A percentile compares a stretch with the other conserved stretches of the same genome.
These are phyloP conservation scores for Capsicum baccatum DNA, from an alignment of 257 asterid species.

Conservation along the genomic window DNA sequence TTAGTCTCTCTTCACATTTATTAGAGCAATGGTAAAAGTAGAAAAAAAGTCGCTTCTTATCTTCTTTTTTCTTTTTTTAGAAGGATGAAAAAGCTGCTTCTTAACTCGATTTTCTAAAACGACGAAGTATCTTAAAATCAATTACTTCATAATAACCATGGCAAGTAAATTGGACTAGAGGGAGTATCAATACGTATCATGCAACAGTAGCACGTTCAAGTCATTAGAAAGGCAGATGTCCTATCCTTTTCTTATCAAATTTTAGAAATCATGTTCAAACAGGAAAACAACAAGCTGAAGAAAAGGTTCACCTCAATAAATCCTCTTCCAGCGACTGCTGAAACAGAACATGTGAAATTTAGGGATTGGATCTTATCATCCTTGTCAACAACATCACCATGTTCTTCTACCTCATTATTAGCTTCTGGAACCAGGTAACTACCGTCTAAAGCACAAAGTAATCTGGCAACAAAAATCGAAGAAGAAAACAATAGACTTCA, in stretches of 20 bases:
- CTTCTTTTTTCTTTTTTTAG: no score
- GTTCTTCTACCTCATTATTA: constrained; percentile 34
- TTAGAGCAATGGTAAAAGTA: neutral
- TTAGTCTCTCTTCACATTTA: neutral
- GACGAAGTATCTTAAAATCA: neutral
- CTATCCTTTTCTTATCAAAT: neutral
- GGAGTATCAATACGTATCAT: neutral
- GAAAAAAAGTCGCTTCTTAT: neutral
- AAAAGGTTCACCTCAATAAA: constrained; percentile 63
- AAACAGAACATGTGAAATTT: constrained; percentile 53
- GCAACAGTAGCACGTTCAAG: neutral
- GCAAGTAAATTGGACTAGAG: neutral
- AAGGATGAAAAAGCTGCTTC: neutral
- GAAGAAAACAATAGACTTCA: constrained; percentile 9
- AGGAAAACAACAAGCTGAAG: constrained; percentile 11
- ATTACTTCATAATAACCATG: neutral
- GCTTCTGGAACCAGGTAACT: constrained; percentile 44
- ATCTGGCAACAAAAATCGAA: constrained; percentile 38
- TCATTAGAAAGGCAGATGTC: neutral
- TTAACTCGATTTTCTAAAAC: neutral
- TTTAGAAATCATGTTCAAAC: neutral
- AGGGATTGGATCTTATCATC: constrained; percentile 46
- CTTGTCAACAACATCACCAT: constrained; percentile 32
- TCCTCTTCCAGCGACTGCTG: constrained; percentile 73
- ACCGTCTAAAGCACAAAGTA: constrained; percentile 55